phyloP scores from a whole-genome alignment of 345 rosid genomes.

The Eutrema yunnanense region DNA sequence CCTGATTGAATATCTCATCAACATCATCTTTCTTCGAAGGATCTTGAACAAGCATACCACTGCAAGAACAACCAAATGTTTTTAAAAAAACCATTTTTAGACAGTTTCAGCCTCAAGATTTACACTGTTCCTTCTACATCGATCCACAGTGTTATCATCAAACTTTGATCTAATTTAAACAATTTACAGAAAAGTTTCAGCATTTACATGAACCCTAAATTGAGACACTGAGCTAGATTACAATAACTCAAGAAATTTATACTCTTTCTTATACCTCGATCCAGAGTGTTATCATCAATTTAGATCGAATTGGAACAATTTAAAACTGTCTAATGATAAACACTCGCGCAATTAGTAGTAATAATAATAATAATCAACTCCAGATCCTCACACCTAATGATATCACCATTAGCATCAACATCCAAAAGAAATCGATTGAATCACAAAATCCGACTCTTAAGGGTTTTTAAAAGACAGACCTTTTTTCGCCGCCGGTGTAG shows the following conservation, averaged over 20 bases:
- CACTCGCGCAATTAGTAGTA: neutral
- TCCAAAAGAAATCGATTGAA: neutral
- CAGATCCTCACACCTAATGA: neutral
- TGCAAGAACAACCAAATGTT: slow-evolving; percentile 17
- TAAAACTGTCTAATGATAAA: neutral
- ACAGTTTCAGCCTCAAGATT: neutral
- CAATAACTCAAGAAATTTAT: neutral
- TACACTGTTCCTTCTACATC: neutral
- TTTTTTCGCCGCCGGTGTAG: slow-evolving; percentile 97
- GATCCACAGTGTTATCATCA: neutral
- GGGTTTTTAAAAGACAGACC: slow-evolving; percentile 34
- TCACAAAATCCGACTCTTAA: neutral
- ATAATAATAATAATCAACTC: neutral
- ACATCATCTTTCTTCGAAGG: slow-evolving; percentile 80
- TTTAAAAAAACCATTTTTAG: neutral
- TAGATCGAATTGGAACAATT: neutral
- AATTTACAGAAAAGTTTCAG: too few species aligned
- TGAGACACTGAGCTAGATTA: neutral
- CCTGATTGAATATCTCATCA: slow-evolving; percentile 87
- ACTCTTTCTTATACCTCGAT: neutral
- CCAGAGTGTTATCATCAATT: neutral
- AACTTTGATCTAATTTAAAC: neutral
- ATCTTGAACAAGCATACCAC: slow-evolving; percentile 99
- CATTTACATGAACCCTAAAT: neutral
- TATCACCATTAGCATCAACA: neutral